Base-by-base conservation (phyloP, 306 rosid genomes). In the Cucurbita moschata region DNA sequence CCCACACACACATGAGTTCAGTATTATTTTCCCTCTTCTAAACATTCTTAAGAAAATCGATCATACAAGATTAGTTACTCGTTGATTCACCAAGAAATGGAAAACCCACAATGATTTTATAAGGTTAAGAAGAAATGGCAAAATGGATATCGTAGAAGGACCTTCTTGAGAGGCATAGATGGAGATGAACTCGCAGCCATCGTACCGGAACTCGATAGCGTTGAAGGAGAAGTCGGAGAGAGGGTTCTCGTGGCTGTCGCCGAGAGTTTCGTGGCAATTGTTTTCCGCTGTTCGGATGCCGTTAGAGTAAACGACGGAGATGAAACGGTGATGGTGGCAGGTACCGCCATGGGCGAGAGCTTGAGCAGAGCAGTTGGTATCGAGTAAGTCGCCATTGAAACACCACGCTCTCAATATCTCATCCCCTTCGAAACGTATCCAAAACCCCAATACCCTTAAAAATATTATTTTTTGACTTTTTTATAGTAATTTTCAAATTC, bases 91-190 rank as follows among this genome's bases (percentile, higher is more conserved):
- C 61, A 51, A 75, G 7, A 18, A 67, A 46, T n/a, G 64, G 8
- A 74, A 46, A 67, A n/a, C 71, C 61, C 62, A 21, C 18, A 10
- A 23, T 18, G 49, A 16, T 47, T 68, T 38, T 54, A 11, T 0
- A 30, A 19, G 37, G 61, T 55, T 67, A 19, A 26, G 54, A 37
- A 19, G 38, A 77, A 63, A 56, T n/a, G 63, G 74, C 19, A 63
- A 77, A 77, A 58, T 42, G 80, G 71, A 69, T 58, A 35, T 40
- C 52, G 43, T 21, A 72, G 43, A 81, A 75, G 18, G 8, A 88
- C 90, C 89, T 87, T 90, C 82, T 87, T 90, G 63, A 54, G 85
- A 75, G 90, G 84, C 42, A 49, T 4, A 49, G 87, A 71, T 14
- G 83, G 50, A 55, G 69, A 49, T n/a, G 74, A 57, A 79, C 72